These are phyloP conservation scores for Begonia masoniana DNA, from an alignment of 306 rosid species.

Conservation along the genomic window DNA sequence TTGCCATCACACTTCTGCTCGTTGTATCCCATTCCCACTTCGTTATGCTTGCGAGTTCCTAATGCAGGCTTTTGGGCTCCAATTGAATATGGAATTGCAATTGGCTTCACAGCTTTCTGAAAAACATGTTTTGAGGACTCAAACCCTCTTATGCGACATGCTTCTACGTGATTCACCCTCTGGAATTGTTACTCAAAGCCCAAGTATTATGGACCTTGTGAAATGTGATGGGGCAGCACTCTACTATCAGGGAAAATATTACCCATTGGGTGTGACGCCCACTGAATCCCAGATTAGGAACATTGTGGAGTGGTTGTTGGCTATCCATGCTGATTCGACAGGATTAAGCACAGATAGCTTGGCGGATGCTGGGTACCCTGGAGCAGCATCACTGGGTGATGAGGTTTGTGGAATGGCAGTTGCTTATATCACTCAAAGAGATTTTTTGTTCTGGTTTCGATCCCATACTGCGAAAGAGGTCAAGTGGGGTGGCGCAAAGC, in stretches of 20 bases:
- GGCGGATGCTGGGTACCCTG: slow-evolving; percentile 91
- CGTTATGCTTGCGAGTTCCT: slow-evolving; percentile 93
- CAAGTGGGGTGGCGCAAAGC: slow-evolving; percentile 99
- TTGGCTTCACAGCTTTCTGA: slow-evolving; percentile 60
- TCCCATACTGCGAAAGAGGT: slow-evolving; percentile 85
- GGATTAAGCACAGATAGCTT: slow-evolving; percentile 97
- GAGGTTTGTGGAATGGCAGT: slow-evolving; percentile 97
- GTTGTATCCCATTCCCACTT: slow-evolving; percentile 78
- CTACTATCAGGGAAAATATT: slow-evolving; percentile 52
- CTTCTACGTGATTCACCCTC: slow-evolving; percentile 84
- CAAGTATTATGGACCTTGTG: slow-evolving; percentile 84
- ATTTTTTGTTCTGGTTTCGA: slow-evolving; percentile 90
- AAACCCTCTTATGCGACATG: slow-evolving; percentile 95
- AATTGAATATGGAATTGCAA: slow-evolving; percentile 86
- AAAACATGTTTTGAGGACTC: slow-evolving; percentile 81
- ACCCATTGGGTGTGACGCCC: slow-evolving; percentile 65
- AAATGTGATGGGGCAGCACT: slow-evolving; percentile 96
- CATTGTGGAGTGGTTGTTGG: slow-evolving; percentile 76
- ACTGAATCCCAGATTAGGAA: slow-evolving; percentile 73
- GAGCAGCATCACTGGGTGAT: slow-evolving; percentile 80
- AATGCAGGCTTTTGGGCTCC: slow-evolving; percentile 97
- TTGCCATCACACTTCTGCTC: slow-evolving; percentile 83
- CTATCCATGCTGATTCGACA: slow-evolving; percentile 73
- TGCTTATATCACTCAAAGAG: slow-evolving; percentile 69
- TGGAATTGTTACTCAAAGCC: slow-evolving; percentile 84